Evolutionary conservation across 345 rosid genomes (phyloP), one percentile per base, ranked within the genome.

Genomic region (Syzygium aromaticum): DNA sequence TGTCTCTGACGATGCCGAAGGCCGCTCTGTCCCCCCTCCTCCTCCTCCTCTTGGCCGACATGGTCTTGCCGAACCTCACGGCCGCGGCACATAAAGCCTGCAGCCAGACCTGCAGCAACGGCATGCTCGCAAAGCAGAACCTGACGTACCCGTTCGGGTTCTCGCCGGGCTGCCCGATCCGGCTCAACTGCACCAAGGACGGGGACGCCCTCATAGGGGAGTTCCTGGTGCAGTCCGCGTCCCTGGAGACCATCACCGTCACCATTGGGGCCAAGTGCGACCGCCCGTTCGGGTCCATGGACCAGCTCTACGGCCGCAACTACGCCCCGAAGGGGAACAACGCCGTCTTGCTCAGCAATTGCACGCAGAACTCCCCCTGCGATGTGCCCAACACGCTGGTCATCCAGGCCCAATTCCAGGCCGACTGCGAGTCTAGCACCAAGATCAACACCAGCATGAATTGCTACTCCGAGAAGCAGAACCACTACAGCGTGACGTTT

Each of bases 81-180:
- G 86, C 6, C 0, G 49, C 30, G 10, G 56, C 28, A 4, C 17
- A 0, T 30, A 8, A 3, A 25, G 21, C 59, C 43, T 93, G 95
- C 91, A 77, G 88, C 87, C 88, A 51, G 43, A 87, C 91, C 16
- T 95, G 99, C 52, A 88, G 91, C n/a, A 5, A 19, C 86, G 64
- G 63, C 63, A 40, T 4, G 27, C 25, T 8, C 30, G 27, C 22
- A 38, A n/a, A 84, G 2, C 84, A 21, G 40, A 59, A 86, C 0
- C 88, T 92, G 1, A 82, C 59, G 2, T 95, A 91, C 67, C 99
- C 99, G 5, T 95, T 96, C 53, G 98, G 99, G 17, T 93, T 93
- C 91, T 90, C 96, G 28, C 21, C 90, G 1, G 91, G 86, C 12
- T 94, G 92, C 87, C 91, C 87, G 6, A 95, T 96, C 89, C 94